These are phyloP conservation scores for Metarhizium anisopliae DNA, from an alignment of 2,329 filamentous ascomycete genomes.

Conservation along the genomic window DNA sequence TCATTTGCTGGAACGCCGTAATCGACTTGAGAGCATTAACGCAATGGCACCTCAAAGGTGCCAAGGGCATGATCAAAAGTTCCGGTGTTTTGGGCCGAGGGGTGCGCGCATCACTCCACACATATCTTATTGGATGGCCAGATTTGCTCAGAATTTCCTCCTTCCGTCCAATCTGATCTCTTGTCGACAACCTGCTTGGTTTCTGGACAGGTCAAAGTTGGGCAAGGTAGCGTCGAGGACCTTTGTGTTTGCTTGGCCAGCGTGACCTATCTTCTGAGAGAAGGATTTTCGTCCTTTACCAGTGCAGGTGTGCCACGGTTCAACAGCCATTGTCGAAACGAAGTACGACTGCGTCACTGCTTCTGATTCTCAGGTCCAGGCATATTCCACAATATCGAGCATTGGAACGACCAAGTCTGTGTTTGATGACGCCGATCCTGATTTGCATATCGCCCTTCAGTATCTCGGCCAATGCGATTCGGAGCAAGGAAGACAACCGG, in stretches of 20 bases:
- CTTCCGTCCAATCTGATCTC: too few species aligned
- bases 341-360: too few species aligned
- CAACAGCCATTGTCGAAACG: too few species aligned
- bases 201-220: too few species aligned
- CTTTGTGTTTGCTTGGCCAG: too few species aligned
- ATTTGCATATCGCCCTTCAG: background rate
- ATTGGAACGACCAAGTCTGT: background rate
- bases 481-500: background rate
- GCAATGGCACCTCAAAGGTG: constrained; percentile 9
- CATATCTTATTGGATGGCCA: background rate
- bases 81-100: constrained; percentile 6
- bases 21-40: background rate
- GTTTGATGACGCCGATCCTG: background rate
- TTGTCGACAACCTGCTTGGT: too few species aligned
- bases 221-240: too few species aligned
- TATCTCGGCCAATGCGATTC: background rate
- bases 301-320: too few species aligned
- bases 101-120: background rate
- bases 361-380: background rate
- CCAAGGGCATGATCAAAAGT: constrained; percentile 11
- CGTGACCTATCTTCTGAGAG: too few species aligned
- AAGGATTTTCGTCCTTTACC: too few species aligned
- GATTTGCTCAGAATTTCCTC: too few species aligned
- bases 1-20: background rate
- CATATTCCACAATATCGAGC: background rate